Base-by-base conservation (phyloP, 805 yeast genomes). In the Ogataea nakhonphanomensis region DNA sequence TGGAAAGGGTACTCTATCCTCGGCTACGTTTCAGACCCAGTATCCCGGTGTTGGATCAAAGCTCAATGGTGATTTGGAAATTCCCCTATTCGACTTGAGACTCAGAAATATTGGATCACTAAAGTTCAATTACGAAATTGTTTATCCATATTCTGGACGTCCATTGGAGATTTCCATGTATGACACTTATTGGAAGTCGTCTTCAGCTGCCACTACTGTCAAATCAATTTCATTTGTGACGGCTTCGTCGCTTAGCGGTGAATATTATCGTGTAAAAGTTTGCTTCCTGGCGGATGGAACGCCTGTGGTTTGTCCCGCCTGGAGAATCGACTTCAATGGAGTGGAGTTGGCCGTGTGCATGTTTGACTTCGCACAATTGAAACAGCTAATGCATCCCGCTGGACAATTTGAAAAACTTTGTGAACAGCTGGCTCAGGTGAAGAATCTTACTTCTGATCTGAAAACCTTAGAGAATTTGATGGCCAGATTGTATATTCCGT, bases 151-250 rank as follows among this genome's bases (percentile, higher is more conserved):
- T 58, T 71, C 81, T 5, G 97, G 96, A 6, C 66, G 65, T 0
- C 83, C 95, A 4, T 66, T 91, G 43, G 97, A 90, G 61, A 84
- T 95, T 30, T 81, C 95, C 8, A 87, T 88, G 65, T 89, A 85
- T 58, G 97, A 90, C 56, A 91, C 98, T 0, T 91, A 91, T 64
- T 91, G 99, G 99, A 93, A 90, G 62, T 82, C 95, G 1, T 85
- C 96, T 0, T 75, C 82, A 32, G 77, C 58, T 7, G 53, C 58
- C 1, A 55, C 50, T 7, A 46, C 54, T 15, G 50, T 56, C 14
- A 55, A 59, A 24, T 57, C 63, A 15, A 71, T 81, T 29, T 81
- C 93, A 10, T 79, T 87, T 56, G 95, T 91, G 11, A 90, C 97
- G 0, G 89, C 96, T 0, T 88, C 96, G 0, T 89, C 97, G 1